phyloP scores from a whole-genome alignment of 2,329 filamentous ascomycete species.

The Nigrospora sphaerica region DNA sequence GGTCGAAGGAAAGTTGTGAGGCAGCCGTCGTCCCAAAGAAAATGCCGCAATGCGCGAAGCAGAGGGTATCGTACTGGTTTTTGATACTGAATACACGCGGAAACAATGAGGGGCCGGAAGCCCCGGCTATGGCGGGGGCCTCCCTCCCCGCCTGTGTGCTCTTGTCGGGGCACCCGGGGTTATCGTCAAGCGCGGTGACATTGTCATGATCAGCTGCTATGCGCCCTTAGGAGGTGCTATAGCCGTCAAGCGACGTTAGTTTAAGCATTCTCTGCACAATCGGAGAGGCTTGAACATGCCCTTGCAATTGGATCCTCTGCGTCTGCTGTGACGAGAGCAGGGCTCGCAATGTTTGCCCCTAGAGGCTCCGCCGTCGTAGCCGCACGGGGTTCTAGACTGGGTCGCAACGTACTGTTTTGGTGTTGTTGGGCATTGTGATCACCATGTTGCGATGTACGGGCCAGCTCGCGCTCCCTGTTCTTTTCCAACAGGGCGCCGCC shows the following conservation, averaged over 20 bases:
- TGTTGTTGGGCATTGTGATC: constrained; percentile 30
- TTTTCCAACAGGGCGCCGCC: constrained; percentile 77
- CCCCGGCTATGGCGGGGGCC: too few relatives aligned
- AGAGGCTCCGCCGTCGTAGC: constrained; percentile 62
- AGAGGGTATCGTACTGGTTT: constrained; percentile 1
- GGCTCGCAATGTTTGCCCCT: constrained; percentile 52
- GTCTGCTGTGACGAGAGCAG: constrained; percentile 52
- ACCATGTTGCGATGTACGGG: constrained; percentile 41
- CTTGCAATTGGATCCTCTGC: constrained; percentile 50
- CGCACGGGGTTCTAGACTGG: constrained; percentile 45
- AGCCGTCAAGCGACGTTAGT: constrained; percentile 17
- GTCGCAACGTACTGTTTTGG: constrained; percentile 18
- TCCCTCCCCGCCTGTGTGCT: too few relatives aligned
- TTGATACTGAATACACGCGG: constrained; percentile 1
- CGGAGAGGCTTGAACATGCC: constrained; percentile 43
- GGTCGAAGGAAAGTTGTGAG: background rate
- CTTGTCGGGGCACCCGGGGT: background rate
- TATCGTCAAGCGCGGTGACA: background rate
- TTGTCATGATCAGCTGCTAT: constrained; percentile 19
- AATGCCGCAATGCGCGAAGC: background rate
- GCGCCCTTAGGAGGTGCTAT: constrained; percentile 23
- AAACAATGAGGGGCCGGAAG: background rate
- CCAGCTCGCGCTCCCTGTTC: constrained; percentile 55
- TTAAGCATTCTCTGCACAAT: constrained; percentile 9
- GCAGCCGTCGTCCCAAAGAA: background rate